Base-by-base conservation (phyloP, 169 alveolate genomes). In the Plasmodium fragile region DNA sequence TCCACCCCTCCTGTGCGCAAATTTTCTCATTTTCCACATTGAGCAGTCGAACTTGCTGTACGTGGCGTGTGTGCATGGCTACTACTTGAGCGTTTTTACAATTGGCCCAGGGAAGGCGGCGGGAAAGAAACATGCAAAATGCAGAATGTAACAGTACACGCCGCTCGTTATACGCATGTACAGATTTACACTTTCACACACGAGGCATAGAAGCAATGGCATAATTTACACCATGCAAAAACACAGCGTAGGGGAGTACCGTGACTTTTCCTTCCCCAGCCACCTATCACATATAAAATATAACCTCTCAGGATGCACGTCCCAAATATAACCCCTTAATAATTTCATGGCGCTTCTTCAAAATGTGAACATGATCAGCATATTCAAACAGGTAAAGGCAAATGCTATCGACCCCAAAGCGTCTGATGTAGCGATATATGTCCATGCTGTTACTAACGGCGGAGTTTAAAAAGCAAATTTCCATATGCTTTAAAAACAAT, bases 321-420 rank as follows among this genome's bases (percentile, higher is more conserved):
- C 41, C 70, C 16, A 81, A 81, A 73, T 49, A 84, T 30, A 84
- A 72, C 22, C 78, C 59, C 43, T 73, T 84, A 32, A 84, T 8
- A 73, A 73, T 10, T 16, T 30, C 83, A 84, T 32, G 79, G 22
- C 92, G 34, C 13, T 52, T 84, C 41, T 84, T 84, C 43, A 84
- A 41, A 49, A 84, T 73, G 78, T 84, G 5, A 30, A 65, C 1
- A 52, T 84, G 52, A 13, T 84, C 25, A 3, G 92, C 28, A 41
- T 49, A 84, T 73, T 84, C 92, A 28, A 53, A 13, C 3, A 84
- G 28, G 41, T 84, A 84, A 72, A 84, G 75, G 59, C 55, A 84
- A 28, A 84, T 30, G 52, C 73, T 84, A 30, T 84, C 92, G 1
- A 49, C 45, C 25, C 92, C 92, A 84, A 72, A 34, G 25, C 65